Evolutionary conservation across 345 rosid genomes (phyloP).

Genomic region (Anacardium occidentale): DNA sequence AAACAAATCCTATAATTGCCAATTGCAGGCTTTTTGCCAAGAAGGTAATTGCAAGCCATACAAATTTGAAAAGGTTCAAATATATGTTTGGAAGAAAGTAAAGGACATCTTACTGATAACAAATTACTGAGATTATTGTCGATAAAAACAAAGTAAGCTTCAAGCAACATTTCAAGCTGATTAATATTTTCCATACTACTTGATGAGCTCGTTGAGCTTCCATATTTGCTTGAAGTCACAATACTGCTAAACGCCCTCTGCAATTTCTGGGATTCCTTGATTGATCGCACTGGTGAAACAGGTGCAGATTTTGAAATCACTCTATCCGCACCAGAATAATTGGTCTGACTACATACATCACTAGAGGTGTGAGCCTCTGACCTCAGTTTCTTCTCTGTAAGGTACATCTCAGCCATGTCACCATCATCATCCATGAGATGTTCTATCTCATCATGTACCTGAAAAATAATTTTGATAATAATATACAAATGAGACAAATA

Average conservation of each 20-base stretch:
- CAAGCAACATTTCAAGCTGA: slow-evolving; percentile 93
- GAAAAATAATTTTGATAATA: slow-evolving; percentile 29
- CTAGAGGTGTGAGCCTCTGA: slow-evolving; percentile 55
- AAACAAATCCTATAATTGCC: neutral
- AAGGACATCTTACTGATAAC: slow-evolving; percentile 59
- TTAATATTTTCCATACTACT: slow-evolving; percentile 62
- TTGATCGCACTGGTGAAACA: slow-evolving; percentile 69
- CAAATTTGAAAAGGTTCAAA: slow-evolving; percentile 6
- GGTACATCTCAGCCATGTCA: slow-evolving; percentile 99
- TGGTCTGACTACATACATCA: slow-evolving; percentile 41
- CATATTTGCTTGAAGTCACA: slow-evolving; percentile 56
- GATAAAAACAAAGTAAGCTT: slow-evolving; percentile 77
- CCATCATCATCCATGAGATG: slow-evolving; percentile 98
- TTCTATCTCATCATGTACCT: slow-evolving; percentile 94
- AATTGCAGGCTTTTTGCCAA: neutral
- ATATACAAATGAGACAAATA: slow-evolving; percentile 17
- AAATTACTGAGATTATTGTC: slow-evolving; percentile 84
- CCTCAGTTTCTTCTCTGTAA: slow-evolving; percentile 84
- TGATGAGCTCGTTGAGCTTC: slow-evolving; percentile 68
- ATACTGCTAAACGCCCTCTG: slow-evolving; percentile 87
- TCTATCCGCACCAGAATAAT: slow-evolving; percentile 31
- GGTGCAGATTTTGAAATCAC: slow-evolving; percentile 76
- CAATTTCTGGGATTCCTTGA: slow-evolving; percentile 50
- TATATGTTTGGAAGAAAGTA: neutral
- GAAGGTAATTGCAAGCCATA: neutral